Conservation (phyloP, 352 stramenopile genomes). For the Globisporangium spiculum region DNA sequence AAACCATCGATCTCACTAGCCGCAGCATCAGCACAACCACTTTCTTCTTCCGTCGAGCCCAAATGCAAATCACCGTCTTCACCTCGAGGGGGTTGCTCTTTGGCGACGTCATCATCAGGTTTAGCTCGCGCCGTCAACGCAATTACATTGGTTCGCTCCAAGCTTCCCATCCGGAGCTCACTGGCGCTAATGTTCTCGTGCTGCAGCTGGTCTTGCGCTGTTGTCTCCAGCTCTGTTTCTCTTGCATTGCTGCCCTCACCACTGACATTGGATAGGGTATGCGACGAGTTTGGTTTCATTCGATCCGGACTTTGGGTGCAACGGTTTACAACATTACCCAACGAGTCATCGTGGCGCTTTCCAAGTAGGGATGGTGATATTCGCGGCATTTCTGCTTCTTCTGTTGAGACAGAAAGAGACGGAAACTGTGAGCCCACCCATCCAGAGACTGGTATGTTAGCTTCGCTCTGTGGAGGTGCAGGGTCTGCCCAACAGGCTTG, state of each 20-base stretch:
- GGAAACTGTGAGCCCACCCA: not conserved
- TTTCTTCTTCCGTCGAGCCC: not conserved
- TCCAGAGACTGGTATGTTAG: not conserved
- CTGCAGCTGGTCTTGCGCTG: not conserved
- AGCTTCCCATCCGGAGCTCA: not conserved
- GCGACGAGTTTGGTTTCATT: not conserved
- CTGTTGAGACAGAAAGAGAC: not conserved
- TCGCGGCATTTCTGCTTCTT: not conserved
- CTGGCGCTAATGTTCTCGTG: not conserved
- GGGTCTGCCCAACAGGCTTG: slow-evolving; percentile 17
- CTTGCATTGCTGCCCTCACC: no score
- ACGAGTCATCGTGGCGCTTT: not conserved
- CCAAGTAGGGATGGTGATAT: not conserved
- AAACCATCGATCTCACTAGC: not conserved
- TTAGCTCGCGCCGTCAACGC: not conserved
- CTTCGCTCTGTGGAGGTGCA: not conserved
- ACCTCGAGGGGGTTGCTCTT: not conserved
- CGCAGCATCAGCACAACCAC: not conserved
- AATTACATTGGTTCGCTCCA: not conserved
- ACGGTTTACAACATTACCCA: not conserved
- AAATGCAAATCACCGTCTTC: not conserved
- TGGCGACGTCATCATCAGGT: not conserved
- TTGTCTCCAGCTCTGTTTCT: no score
- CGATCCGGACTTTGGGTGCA: not conserved
- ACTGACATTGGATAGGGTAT: no score